Conservation (phyloP, 805 yeast species). For the Huiozyma sinensis region DNA sequence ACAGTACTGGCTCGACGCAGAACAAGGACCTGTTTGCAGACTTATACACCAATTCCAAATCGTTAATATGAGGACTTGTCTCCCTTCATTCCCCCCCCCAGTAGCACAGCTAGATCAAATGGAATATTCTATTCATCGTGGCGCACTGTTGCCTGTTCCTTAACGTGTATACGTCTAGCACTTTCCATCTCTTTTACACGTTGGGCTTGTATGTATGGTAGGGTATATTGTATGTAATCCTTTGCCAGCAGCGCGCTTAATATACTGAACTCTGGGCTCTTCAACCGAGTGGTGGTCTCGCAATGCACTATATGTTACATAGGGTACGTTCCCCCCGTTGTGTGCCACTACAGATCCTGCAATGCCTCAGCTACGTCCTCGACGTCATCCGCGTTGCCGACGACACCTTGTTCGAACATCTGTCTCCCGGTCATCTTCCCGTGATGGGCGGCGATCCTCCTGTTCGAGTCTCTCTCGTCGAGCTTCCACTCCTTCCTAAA, state of each 20-base stretch:
- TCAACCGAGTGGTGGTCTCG: too few species aligned
- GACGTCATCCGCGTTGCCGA: constrained; percentile 49
- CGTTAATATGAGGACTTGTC: constrained; percentile 16
- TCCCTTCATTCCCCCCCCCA: constrained; percentile 3
- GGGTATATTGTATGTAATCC: too few species aligned
- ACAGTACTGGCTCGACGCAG: constrained; percentile 7
- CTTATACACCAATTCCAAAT: constrained; percentile 23
- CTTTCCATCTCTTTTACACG: too few species aligned
- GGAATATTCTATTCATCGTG: too few species aligned
- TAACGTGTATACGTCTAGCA: too few species aligned
- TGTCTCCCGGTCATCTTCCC: constrained; percentile 82
- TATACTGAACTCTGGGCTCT: too few species aligned
- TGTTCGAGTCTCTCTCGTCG: constrained; percentile 44
- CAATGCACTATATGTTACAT: too few species aligned
- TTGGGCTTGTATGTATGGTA: too few species aligned
- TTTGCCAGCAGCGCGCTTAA: too few species aligned
- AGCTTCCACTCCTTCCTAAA: constrained; percentile 68
- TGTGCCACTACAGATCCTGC: too few species aligned
- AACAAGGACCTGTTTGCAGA: constrained; percentile 23
- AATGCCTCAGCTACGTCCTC: not conserved
- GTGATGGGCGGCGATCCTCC: constrained; percentile 48
- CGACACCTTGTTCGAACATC: constrained; percentile 84
- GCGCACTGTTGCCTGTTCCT: too few species aligned
- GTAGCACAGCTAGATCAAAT: not conserved
- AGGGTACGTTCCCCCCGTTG: too few species aligned